Base-by-base conservation (phyloP, 306 rosid species). In the Vicia sativa region DNA sequence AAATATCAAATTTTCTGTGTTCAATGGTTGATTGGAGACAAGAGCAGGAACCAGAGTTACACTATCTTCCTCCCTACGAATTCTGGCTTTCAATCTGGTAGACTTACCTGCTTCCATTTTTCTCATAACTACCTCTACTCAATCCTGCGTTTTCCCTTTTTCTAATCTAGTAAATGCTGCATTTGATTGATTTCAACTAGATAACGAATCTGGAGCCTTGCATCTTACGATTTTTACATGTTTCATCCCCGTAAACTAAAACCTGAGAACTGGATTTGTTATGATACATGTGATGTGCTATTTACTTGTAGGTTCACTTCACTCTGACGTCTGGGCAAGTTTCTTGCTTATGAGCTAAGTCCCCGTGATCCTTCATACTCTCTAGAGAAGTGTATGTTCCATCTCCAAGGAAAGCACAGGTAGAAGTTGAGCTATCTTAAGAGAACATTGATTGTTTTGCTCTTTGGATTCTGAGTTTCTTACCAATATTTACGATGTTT, bases 31-130 rank as follows among this genome's bases (percentile, higher is more conserved):
- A 54, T 44, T 58, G 74, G 60, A 65, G 64, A 39, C 15, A 48
- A 16, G 6, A 28, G 18, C 45, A 10, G 16, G 70, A 49, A 25
- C 62, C 70, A 35, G 31, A 19, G 62, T 3, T 34, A 7, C 38
- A 34, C 46, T 53, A n/a, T 54, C 62, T 70, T 35, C 62, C 28
- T 62, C 55, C 41, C 12, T 15, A 65, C 61, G 46, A 72, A 54
- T 21, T 31, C 46, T 59, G 65, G 29, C 74, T 55, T 53, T 66
- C 73, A 59, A 45, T 77, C 78, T 34, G 66, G 54, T 53, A 57
- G 1, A 39, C 57, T 60, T 77, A 25, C 16, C 57, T 45, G 63
- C 77, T 60, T 65, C n/a, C 73, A 53, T 38, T 37, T 42, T 45
- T 44, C 25, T 43, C 63, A 64, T 12, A 48, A n/a, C n/a, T n/a